Conservation (phyloP, 1,284 basidiomycete genomes). For the Hymenochaete sp. region DNA sequence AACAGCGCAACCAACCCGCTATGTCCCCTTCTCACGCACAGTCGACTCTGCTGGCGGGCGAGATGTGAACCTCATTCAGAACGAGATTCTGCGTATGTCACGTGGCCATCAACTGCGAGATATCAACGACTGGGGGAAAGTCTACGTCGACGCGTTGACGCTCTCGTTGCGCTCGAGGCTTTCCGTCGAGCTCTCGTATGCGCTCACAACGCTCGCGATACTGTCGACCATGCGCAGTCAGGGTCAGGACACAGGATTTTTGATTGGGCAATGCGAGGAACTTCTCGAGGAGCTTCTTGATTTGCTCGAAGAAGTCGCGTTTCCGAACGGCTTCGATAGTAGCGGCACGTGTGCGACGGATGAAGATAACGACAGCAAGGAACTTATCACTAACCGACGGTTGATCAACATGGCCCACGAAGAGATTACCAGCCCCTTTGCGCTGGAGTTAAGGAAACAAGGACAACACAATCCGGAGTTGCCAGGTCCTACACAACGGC, state of each 20-base stretch:
- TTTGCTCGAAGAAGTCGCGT: conserved; percentile 76
- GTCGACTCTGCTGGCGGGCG: conserved; percentile 80
- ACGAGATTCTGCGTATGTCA: conserved; percentile 45
- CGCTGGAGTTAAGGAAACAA: conserved; percentile 39
- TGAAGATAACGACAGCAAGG: conserved; percentile 26
- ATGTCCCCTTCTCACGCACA: conserved; percentile 74
- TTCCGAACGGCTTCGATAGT: conserved; percentile 38
- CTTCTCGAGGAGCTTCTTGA: conserved; percentile 85
- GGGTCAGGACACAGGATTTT: conserved; percentile 54
- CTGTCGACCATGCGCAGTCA: conserved; percentile 68
- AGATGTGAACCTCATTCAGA: conserved; percentile 66
- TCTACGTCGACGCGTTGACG: conserved; percentile 84
- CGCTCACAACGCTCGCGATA: conserved; percentile 82
- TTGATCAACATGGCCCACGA: conserved; percentile 53
- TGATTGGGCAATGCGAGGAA: conserved; percentile 70
- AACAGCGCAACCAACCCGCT: conserved; percentile 65
- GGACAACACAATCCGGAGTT: conserved; percentile 36
- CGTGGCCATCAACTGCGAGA: conserved; percentile 35
- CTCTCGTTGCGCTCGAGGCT: conserved; percentile 87
- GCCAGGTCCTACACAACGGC: conserved; percentile 49
- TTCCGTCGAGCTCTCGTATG: conserved; percentile 80
- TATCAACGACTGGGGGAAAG: conserved; percentile 73
- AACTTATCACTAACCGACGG: conserved; percentile 54
- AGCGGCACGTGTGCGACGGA: conserved; percentile 24
- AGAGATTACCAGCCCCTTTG: conserved; percentile 49